Evolutionary conservation across 805 yeast genomes (phyloP).

Genomic region (Candida coleopterorum): DNA sequence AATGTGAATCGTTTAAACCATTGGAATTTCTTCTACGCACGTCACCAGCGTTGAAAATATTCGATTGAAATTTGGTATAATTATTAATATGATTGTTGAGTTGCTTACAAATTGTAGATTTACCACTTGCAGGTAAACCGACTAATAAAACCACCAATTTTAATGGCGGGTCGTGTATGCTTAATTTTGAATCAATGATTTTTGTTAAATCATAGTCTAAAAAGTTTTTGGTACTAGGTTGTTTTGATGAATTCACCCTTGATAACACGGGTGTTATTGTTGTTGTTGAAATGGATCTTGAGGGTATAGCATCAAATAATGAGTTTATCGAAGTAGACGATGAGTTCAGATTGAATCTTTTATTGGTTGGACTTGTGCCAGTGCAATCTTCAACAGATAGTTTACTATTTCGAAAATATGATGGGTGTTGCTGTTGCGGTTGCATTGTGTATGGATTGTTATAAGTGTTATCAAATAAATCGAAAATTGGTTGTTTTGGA

Average conservation of each 20-base stretch:
- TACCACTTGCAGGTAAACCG: conserved; percentile 41
- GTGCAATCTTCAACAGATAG: no score
- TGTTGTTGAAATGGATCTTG: conserved; percentile 6
- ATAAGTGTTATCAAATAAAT: conserved; percentile 3
- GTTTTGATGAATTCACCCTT: conserved; percentile 4
- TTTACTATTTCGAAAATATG: background rate
- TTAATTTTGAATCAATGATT: conserved; percentile 2
- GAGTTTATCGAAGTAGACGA: conserved; percentile 24
- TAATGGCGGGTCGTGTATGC: background rate
- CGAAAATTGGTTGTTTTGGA: conserved; percentile 2
- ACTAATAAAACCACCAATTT: conserved; percentile 23
- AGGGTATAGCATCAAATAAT: conserved; percentile 18
- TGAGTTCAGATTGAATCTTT: background rate
- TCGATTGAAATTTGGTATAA: conserved; percentile 17
- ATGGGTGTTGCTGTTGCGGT: background rate
- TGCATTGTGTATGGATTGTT: background rate
- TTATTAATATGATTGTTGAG: conserved; percentile 25
- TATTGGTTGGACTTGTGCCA: background rate
- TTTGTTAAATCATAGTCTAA: conserved; percentile 7
- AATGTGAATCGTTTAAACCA: conserved; percentile 28
- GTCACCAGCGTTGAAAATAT: conserved; percentile 49
- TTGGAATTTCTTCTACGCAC: conserved; percentile 29
- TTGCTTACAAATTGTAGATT: conserved; percentile 34
- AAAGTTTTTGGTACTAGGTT: background rate
- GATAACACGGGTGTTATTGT: conserved; percentile 10